Base-by-base conservation (phyloP, 441 rosid genomes). In the Eutrema salsugineum region DNA sequence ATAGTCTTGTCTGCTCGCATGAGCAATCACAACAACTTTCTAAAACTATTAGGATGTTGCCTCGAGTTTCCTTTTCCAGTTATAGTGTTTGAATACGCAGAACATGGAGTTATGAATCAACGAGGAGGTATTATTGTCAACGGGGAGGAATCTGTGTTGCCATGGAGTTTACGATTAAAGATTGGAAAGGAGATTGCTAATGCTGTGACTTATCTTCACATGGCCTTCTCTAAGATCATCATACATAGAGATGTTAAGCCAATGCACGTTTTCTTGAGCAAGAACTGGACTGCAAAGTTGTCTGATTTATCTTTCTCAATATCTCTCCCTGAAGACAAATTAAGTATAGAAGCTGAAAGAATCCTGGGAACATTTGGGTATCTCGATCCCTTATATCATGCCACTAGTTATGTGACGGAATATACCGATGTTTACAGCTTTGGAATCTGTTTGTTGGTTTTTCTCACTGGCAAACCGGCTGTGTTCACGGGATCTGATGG, bases 31-130 rank as follows among this genome's bases (percentile, higher is more conserved):
- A 75, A 38, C 28, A 75, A 72, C 64, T 66, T 75, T 5, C 28
- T 83, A 15, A 79, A 70, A 71, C 43, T 84, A 22, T 8, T 80
- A 9, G 81, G 83, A 56, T 82, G 78, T 30, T 82, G 82, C 59
- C 68, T 78, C 8, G 82, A 79, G 36, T 38, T 76, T 6, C 20
- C 61, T 14, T 35, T 33, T 50, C 83, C 78, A 1, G 49, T 61
- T 24, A 59, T 78, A 1, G 77, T 82, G 53, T 74, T 63, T 19
- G 84, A 82, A 64, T 30, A 3, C 57, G 80, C 62, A 0, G 71
- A 68, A 0, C 16, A 56, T 14, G 30, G 53, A 22, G 67, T 46
- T 35, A 76, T 80, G 22, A 62, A 43, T 40, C 32, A 43, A 0
- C 1, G 24, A 42, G 53, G 53, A 22, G 10, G 53, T 24, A 8